Base-by-base conservation (phyloP, 31 red algal species). In the Bonnemaisonia californica region DNA sequence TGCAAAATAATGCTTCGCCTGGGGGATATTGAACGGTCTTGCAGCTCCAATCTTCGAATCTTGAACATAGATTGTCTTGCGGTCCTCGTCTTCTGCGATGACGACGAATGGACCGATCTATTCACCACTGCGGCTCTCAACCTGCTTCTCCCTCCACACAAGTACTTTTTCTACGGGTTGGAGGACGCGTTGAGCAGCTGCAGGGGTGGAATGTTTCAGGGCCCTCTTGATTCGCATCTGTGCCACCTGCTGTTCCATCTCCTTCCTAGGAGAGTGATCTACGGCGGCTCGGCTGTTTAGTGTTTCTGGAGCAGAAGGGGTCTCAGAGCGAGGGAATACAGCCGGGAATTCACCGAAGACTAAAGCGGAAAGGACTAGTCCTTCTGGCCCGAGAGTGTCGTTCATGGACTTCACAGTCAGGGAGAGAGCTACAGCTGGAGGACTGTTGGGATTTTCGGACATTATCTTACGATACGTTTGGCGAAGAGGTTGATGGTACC, bases 341-440 rank as follows among this genome's bases (percentile, higher is more conserved):
- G n/a, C n/a, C n/a, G n/a, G n/a, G n/a, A n/a, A n/a, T n/a, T n/a
- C n/a, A n/a, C n/a, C n/a, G n/a, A n/a, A n/a, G n/a, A n/a, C n/a
- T n/a, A n/a, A n/a, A n/a, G n/a, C n/a, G n/a, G n/a, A n/a, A n/a
- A n/a, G n/a, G n/a, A n/a, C n/a, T n/a, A n/a, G n/a, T n/a, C n/a
- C n/a, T n/a, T n/a, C n/a, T n/a, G n/a, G n/a, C n/a, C n/a, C n/a
- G n/a, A n/a, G n/a, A n/a, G n/a, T n/a, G n/a, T n/a, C n/a, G n/a
- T n/a, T n/a, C n/a, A n/a, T n/a, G n/a, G n/a, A n/a, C n/a, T n/a
- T n/a, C n/a, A n/a, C 1, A 32, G 70, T 62, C 69, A 69, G 27
- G 21, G 75, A 54, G 69, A 85, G 81, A 0, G 69, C 54, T 47
- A 42, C 69, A 24, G 69, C 57, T n/a, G n/a, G n/a, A n/a, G n/a